Evolutionary conservation across 2,329 filamentous ascomycete genomes (phyloP).

Genomic region (Byssoonygena ceratinophila): DNA sequence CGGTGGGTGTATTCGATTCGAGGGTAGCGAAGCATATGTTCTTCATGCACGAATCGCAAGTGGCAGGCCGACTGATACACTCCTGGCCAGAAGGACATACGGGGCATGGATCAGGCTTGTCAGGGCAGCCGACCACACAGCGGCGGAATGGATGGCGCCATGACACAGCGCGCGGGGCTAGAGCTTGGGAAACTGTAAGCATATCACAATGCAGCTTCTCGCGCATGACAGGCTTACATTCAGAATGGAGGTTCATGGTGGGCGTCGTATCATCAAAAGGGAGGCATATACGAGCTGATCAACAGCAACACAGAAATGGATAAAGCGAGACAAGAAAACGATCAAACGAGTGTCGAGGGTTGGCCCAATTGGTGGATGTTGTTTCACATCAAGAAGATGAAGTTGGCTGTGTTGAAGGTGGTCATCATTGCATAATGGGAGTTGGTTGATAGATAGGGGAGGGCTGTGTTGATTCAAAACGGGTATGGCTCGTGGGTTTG

Average conservation of each 20-base stretch:
- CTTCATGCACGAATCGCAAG: slow-evolving; percentile 50
- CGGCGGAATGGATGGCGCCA: slow-evolving; percentile 41
- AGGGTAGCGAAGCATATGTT: slow-evolving; percentile 41
- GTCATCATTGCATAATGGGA: background rate
- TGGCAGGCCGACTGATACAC: slow-evolving; percentile 50
- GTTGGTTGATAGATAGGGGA: background rate
- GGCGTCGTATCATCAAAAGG: background rate
- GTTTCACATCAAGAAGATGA: background rate
- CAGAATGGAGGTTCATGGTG: background rate
- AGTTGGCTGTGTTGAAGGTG: background rate
- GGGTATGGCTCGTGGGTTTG: background rate
- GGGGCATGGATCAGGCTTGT: slow-evolving; percentile 48
- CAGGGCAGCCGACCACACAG: slow-evolving; percentile 48
- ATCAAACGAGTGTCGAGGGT: background rate
- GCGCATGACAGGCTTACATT: background rate
- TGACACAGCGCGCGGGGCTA: slow-evolving; percentile 24
- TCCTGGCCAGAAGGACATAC: slow-evolving; percentile 45
- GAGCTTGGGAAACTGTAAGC: too few species aligned
- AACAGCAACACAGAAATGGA: slow-evolving; percentile 5
- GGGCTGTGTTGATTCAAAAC: background rate
- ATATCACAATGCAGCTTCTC: too few species aligned
- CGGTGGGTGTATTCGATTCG: slow-evolving; percentile 15
- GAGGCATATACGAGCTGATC: slow-evolving; percentile 1
- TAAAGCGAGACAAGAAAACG: background rate
- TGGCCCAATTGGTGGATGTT: background rate